Evolutionary conservation across 371 early-diverging fungal genomes (phyloP), one percentile per base, ranked within the genome.

Genomic region (Sporodiniella umbellata): DNA sequence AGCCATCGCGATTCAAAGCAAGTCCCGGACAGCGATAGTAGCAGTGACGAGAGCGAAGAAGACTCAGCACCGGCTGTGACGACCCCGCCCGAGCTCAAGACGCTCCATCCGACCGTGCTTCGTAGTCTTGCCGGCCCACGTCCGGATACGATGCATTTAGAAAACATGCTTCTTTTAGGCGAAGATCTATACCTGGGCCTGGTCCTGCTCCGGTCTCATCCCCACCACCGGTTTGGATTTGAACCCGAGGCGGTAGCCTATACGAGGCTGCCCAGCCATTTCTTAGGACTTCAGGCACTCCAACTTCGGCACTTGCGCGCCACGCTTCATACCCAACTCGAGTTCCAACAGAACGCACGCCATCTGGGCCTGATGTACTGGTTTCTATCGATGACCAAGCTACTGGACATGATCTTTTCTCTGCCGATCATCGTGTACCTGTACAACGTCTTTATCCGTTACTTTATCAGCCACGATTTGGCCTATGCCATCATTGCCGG

Each of bases 211-310:
- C 60, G 64, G 31, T 77, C 78, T 0, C 66, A 69, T 44, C 74
- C 78, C 4, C 46, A 59, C 1, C 70, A 66, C 40, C 66, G 65
- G 1, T 52, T 77, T 25, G 78, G 68, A 24, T 77, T 77, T 38
- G 78, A 77, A 46, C 72, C 78, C 3, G 74, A 70, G 45, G 78
- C 78, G 1, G 60, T 77, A 17, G 74, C 63, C 8, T 73, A 71
- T 45, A 56, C 67, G 4, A 71, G 64, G 0, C 17, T 77, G 4
- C 78, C 78, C 1, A 67, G 67, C 12, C 60, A 66, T 11, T 65
- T 71, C 17, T 61, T 62, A 24, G 63, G 61, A 10, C 50, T 77
- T 0, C 78, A 77, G 22, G 78, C 58, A 0, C 64, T 69, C 4
- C 67, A 67, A 35, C 56, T 56, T 8, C 64, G 78, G 0, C 60